These are phyloP conservation scores for Pogostemon cablin DNA, from an alignment of 257 asterid genomes.

Conservation along the genomic window DNA sequence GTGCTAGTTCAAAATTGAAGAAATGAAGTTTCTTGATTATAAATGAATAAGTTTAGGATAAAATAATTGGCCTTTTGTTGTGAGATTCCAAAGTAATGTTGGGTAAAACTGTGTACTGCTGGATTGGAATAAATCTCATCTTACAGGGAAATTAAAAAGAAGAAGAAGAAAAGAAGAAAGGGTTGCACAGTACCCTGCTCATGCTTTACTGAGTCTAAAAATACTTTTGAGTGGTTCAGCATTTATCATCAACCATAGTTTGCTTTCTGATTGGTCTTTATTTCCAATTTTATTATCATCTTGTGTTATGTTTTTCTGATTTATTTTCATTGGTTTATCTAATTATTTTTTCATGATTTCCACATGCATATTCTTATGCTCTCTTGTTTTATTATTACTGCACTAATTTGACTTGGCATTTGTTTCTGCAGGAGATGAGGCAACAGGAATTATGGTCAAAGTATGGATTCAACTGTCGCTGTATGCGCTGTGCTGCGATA, in stretches of 20 bases:
- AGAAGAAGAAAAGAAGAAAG: background rate
- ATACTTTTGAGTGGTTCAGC: constrained; percentile 1
- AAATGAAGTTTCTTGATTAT: background rate
- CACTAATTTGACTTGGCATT: constrained; percentile 3
- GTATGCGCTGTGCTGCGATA: constrained; percentile 57
- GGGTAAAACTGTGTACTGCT: background rate
- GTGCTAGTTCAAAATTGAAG: background rate
- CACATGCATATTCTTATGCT: background rate
- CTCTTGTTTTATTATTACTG: background rate
- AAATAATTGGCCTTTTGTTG: constrained; percentile 3
- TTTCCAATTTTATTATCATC: constrained; percentile 1
- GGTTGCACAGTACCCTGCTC: background rate
- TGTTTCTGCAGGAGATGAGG: constrained; percentile 56
- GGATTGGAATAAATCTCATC: background rate
- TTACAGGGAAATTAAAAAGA: background rate
- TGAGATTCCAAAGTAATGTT: background rate
- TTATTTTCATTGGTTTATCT: background rate
- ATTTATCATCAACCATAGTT: constrained; percentile 5
- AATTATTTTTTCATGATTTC: background rate
- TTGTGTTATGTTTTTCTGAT: background rate
- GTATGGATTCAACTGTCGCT: constrained; percentile 61
- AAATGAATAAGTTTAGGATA: background rate
- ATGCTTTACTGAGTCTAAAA: background rate
- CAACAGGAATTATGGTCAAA: constrained; percentile 62
- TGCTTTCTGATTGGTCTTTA: background rate